Base-by-base conservation (phyloP, 1,139 yeast species). In the Hemisphaericaspora lyxosophila region DNA sequence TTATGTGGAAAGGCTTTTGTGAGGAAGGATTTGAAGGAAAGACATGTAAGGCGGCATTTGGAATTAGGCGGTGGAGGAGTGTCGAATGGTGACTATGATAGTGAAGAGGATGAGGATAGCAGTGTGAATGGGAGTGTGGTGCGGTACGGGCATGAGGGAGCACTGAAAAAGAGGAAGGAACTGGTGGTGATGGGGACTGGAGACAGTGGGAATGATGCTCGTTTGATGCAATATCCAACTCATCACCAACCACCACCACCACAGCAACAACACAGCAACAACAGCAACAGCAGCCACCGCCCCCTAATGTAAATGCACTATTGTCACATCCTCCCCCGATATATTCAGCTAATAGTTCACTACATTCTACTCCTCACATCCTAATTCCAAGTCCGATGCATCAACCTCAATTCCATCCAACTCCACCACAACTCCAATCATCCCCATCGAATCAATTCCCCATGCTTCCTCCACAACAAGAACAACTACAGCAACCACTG, bases 1-100 rank as follows among this genome's bases (percentile, higher is more conserved):
- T 41, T 44, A 26, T 70, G 75, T 49, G 73, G 70, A 9, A 65
- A 67, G 43, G 57, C 64, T 3, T 70, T 70, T 53, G 74, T 64
- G 4, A 43, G 75, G 15, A 56, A 52, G 27, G 75, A 70, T 44
- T 59, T 70, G 29, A 58, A 59, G 33, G 75, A 69, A 31, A 47
- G 74, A 27, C 76, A 70, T 42, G 48, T 53, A 26, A 60, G 53
- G 40, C 50, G 76, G 24, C 75, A 69, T 45, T 44, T 54, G 31
- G 54, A 51, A 20, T 18, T 47, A 7, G 36, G 25, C 11, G 19
- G 14, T 20, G 36, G 23, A 7, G 16, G 23, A n/a, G 26, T n/a
- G n/a, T n/a, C n/a, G n/a, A n/a, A n/a, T n/a, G n/a, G n/a, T n/a
- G n/a, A n/a, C n/a, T n/a, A n/a, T n/a, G n/a, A 2, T 3, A n/a